These are phyloP conservation scores for Dactylorhiza incarnata DNA, from an alignment of 106 monocot species.

Conservation along the genomic window DNA sequence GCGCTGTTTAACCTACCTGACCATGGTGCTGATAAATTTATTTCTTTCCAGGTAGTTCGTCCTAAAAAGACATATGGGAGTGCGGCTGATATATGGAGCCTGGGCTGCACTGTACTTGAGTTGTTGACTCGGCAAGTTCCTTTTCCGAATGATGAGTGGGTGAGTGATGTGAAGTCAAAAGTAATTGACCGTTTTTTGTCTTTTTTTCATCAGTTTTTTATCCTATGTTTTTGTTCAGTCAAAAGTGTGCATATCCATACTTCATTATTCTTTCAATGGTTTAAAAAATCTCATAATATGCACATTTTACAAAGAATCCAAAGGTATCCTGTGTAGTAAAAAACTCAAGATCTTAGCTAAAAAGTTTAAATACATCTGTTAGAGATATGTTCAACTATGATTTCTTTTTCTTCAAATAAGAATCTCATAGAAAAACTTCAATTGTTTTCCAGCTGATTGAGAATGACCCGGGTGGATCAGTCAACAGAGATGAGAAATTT, in stretches of 20 bases:
- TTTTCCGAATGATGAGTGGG: constrained; percentile 20
- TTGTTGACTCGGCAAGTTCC: constrained; percentile 21
- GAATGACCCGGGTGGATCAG: too few relatives aligned
- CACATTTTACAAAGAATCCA: too few relatives aligned
- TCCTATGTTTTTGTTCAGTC: not conserved
- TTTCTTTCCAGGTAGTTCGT: constrained; percentile 54
- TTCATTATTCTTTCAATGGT: too few relatives aligned
- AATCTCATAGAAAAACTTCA: too few relatives aligned
- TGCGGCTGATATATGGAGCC: constrained; percentile 27
- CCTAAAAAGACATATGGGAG: constrained; percentile 57
- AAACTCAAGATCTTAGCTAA: too few relatives aligned
- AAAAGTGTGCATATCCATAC: not conserved
- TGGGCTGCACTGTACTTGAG: constrained; percentile 26
- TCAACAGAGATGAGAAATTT: too few relatives aligned
- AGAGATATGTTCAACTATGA: too few relatives aligned
- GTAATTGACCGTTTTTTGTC: not conserved
- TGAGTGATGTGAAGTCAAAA: not conserved
- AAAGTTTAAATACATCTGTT: too few relatives aligned
- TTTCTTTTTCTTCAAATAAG: too few relatives aligned
- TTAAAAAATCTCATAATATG: too few relatives aligned
- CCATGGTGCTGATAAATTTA: not conserved
- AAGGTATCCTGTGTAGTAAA: too few relatives aligned
- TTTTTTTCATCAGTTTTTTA: not conserved
- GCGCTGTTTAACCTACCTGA: not conserved
- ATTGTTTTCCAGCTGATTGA: too few relatives aligned